Evolutionary conservation across 495 filamentous ascomycete genomes (phyloP), one percentile per base, ranked within the genome.

Genomic region (Annulohypoxylon moriforme): DNA sequence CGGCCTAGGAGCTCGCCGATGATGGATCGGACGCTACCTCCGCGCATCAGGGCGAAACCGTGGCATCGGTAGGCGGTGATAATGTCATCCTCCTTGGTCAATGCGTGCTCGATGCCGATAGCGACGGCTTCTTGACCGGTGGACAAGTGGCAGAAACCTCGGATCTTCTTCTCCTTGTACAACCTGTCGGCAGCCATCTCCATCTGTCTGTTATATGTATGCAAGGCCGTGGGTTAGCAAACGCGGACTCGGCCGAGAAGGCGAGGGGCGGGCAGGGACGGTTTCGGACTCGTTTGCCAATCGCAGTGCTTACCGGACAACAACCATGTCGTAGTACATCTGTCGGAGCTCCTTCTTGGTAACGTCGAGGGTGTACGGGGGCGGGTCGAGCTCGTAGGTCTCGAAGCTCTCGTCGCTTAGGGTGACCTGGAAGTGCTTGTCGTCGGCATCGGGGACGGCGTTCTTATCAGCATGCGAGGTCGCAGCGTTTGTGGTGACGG

Each of bases 101-200:
- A 92, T 67, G 94, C 94, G 80, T 98, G 93, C 85, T 99, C 96
- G 78, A 99, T 98, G 79, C 96, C 96, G 68, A 93, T 90, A 55
- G 96, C 94, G 65, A 99, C 96, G 64, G 96, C 96, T 86, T 99
- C 96, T 85, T 99, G 96, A 67, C 96, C 96, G 44, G 92, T 96
- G 40, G 96, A 99, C 81, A 99, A 84, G 85, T 99, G 96, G 85
- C 95, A 98, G 93, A 98, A 98, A 84, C 95, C 95, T 67, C 95
- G 92, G 78, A 98, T 97, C 88, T 98, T 97, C 89, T 98, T 98
- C 87, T 97, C 94, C 84, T 98, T 98, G 90, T 98, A 98, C 62
- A 98, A 87, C 76, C 94, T 89, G 77, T 98, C 95, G 84, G 95
- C 93, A 71, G 94, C 94, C 96, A 98, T 97, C 81, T 99, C 96